Evolutionary conservation across 805 yeast genomes (phyloP).

Genomic region (Kodamaea restingae): DNA sequence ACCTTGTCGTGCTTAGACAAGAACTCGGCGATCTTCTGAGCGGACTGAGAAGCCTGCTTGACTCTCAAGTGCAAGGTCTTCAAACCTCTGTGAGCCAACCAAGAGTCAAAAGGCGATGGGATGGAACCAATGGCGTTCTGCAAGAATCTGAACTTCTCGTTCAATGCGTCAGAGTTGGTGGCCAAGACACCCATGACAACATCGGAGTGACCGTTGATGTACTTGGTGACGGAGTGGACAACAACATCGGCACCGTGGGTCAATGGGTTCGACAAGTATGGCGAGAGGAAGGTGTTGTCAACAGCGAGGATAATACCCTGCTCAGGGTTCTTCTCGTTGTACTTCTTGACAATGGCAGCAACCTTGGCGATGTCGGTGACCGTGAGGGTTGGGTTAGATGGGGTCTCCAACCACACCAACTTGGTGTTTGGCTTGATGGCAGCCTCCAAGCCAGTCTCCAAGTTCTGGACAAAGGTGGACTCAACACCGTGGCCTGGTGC

Average conservation of each 20-base stretch:
- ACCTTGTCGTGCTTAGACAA: slow-evolving; percentile 51
- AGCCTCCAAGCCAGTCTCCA: slow-evolving; percentile 53
- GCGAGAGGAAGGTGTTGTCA: slow-evolving; percentile 86
- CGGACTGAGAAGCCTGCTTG: slow-evolving; percentile 61
- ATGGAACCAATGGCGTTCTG: slow-evolving; percentile 88
- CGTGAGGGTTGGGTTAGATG: slow-evolving; percentile 82
- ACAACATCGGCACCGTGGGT: slow-evolving; percentile 82
- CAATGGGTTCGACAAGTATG: slow-evolving; percentile 83
- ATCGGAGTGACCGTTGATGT: slow-evolving; percentile 89
- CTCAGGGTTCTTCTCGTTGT: slow-evolving; percentile 43
- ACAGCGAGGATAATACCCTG: slow-evolving; percentile 59
- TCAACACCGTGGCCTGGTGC: slow-evolving; percentile 75
- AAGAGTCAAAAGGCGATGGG: slow-evolving; percentile 86
- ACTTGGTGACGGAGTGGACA: slow-evolving; percentile 85
- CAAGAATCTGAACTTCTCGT: slow-evolving; percentile 65
- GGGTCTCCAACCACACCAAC: slow-evolving; percentile 85
- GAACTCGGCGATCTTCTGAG: slow-evolving; percentile 65
- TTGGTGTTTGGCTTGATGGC: slow-evolving; percentile 60
- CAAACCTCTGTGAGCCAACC: slow-evolving; percentile 91
- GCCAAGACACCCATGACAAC: slow-evolving; percentile 84
- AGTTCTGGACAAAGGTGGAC: slow-evolving; percentile 62
- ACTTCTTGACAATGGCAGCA: slow-evolving; percentile 46
- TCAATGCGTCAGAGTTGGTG: slow-evolving; percentile 56
- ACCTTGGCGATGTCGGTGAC: slow-evolving; percentile 72
- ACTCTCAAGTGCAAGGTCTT: slow-evolving; percentile 82